Evolutionary conservation across 192 early-diverging fungal species (phyloP).

Genomic region (Coemansia sp.): DNA sequence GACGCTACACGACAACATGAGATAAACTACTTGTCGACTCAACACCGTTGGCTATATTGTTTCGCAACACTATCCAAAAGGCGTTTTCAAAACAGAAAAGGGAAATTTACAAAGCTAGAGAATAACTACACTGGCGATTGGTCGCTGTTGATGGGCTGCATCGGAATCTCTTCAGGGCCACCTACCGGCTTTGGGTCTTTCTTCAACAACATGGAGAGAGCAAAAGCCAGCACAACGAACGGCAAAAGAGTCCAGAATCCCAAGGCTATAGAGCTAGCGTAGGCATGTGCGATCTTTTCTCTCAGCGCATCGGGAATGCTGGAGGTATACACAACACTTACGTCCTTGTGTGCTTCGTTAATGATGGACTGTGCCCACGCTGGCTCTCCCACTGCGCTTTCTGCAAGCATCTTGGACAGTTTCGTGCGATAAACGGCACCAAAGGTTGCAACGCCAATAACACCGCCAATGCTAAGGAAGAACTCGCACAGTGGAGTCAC

Average conservation of each 20-base stretch:
- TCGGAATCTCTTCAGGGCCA: constrained; percentile 4
- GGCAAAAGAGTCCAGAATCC: constrained; percentile 57
- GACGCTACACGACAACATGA: not conserved
- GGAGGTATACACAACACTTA: constrained; percentile 36
- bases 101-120: not conserved
- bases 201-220: constrained; percentile 51
- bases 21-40: not conserved
- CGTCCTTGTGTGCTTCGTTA: constrained; percentile 52
- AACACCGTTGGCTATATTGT: no score
- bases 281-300: constrained; percentile 50
- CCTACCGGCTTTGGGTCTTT: constrained; percentile 10
- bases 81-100: not conserved
- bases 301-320: constrained; percentile 39
- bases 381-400: constrained; percentile 14
- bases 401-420: constrained; percentile 38
- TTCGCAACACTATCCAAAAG: not conserved
- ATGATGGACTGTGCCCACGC: constrained; percentile 50
- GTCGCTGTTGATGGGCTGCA: constrained; percentile 4
- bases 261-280: constrained; percentile 54
- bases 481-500: constrained; percentile 70
- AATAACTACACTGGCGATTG: not conserved
- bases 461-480: constrained; percentile 66
- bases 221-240: constrained; percentile 50
- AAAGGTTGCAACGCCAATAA: constrained; percentile 62
- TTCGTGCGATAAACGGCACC: constrained; percentile 67